Evolutionary conservation across 2,329 filamentous ascomycete genomes (phyloP).

Genomic region (Scedosporium boydii): DNA sequence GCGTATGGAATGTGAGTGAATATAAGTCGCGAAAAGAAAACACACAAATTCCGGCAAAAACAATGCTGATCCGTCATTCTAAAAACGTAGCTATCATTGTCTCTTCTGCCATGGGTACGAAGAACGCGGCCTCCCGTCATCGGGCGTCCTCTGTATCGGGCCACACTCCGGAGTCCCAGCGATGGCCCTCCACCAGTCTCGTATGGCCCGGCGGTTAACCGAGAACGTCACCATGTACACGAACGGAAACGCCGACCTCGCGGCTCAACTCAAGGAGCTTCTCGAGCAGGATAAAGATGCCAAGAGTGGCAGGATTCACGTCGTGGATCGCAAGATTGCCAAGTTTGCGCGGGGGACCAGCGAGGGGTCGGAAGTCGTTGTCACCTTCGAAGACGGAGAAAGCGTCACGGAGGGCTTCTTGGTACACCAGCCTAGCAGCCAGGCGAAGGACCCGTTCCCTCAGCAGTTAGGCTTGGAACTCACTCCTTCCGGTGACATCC

Average conservation of each 20-base stretch:
- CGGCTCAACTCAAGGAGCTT: constrained; percentile 15
- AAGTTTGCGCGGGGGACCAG: constrained; percentile 17
- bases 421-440: constrained; percentile 19
- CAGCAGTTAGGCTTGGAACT: constrained; percentile 33
- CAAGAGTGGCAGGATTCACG: constrained; percentile 14
- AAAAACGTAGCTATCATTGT: constrained; percentile 40
- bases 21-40: not conserved
- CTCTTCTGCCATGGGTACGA: constrained; percentile 53
- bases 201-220: constrained; percentile 34
- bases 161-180: constrained; percentile 15
- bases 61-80: not conserved
- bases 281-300: constrained; percentile 18
- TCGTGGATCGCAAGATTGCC: constrained; percentile 25
- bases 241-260: constrained; percentile 28
- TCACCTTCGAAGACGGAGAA: constrained; percentile 30
- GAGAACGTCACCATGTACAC: constrained; percentile 40
- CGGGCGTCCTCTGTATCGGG: constrained; percentile 35
- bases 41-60: not conserved
- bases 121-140: constrained; percentile 35
- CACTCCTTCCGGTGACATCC: constrained; percentile 32
- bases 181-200: constrained; percentile 26
- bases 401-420: constrained; percentile 28
- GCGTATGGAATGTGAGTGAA: constrained; percentile 34
- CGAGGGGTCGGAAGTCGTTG: constrained; percentile 18
- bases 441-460: constrained; percentile 29